Conservation (phyloP, 2,329 filamentous ascomycete species). For the Epichloe glyceriae region DNA sequence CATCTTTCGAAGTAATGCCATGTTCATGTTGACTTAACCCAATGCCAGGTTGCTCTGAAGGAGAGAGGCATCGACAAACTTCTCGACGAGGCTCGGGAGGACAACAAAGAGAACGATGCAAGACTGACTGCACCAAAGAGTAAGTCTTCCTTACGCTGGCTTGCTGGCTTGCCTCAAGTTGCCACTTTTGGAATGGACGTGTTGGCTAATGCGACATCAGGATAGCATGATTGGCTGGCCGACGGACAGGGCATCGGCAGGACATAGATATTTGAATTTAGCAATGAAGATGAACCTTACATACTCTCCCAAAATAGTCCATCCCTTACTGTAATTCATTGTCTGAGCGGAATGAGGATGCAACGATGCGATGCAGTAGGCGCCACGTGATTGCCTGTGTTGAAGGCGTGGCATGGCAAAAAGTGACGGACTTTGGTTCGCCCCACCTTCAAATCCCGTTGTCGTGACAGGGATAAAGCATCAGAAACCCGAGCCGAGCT, state of each 20-base stretch:
- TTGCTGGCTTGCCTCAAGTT: background rate
- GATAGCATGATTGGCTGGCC: background rate
- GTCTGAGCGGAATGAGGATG: too few species aligned
- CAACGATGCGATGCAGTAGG: background rate
- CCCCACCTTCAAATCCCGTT: conserved; percentile 2
- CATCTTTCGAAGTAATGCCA: background rate
- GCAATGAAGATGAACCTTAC: too few species aligned
- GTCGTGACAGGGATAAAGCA: conserved; percentile 3
- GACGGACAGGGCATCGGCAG: too few species aligned
- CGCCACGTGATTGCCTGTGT: background rate
- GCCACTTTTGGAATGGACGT: background rate
- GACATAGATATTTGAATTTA: background rate
- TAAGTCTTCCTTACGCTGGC: conserved; percentile 11
- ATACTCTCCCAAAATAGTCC: too few species aligned
- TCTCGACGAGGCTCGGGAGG: conserved; percentile 79
- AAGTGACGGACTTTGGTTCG: background rate
- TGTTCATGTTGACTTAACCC: background rate
- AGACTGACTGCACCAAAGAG: conserved; percentile 30
- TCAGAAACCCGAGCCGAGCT: conserved; percentile 1
- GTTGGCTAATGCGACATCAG: background rate
- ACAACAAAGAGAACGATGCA: conserved; percentile 76
- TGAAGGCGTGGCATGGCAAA: background rate
- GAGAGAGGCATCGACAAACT: conserved; percentile 85
- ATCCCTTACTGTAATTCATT: too few species aligned
- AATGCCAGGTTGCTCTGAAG: conserved; percentile 63